phyloP scores from a whole-genome alignment of 768 basidiomycete species.

The Pilatotrama ljubarskyi region DNA sequence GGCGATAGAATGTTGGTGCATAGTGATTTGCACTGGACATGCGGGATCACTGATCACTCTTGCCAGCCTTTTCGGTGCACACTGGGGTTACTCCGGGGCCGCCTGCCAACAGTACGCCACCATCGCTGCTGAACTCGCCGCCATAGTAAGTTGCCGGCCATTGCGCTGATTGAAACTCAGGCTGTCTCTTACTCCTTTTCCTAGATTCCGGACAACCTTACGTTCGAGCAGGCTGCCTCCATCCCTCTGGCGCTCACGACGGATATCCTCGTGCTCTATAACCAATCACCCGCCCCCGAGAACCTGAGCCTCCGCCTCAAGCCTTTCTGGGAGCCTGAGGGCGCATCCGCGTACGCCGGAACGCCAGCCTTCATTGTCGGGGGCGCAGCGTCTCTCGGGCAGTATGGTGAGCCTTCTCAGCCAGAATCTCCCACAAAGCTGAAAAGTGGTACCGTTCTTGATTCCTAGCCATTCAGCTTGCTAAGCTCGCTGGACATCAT shows the following conservation, averaged over 20 bases:
- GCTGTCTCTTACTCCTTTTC: background rate
- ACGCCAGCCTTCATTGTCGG: conserved; percentile 24
- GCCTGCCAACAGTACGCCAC: conserved; percentile 31
- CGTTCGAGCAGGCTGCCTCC: conserved; percentile 32
- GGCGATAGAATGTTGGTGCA: conserved; percentile 40
- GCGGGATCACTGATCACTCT: no score
- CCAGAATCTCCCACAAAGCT: background rate
- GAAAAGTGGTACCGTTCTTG: background rate
- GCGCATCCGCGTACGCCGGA: conserved; percentile 15
- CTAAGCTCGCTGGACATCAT: conserved; percentile 23
- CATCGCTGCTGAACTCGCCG: conserved; percentile 25
- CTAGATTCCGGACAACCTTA: conserved; percentile 31
- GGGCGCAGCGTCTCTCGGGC: conserved; percentile 25
- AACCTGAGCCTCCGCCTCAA: conserved; percentile 3
- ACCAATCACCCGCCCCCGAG: background rate
- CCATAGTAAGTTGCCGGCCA: conserved; percentile 14
- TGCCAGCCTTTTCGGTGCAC: conserved; percentile 24
- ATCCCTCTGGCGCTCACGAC: conserved; percentile 30
- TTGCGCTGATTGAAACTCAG: background rate
- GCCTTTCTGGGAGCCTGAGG: conserved; percentile 15
- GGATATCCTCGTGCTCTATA: background rate
- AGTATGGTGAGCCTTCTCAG: conserved; percentile 18
- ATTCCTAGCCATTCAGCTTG: conserved; percentile 25
- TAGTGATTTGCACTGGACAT: no score
- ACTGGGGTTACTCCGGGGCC: conserved; percentile 1